Base-by-base conservation (phyloP, 768 basidiomycete genomes). In the Hygrocybe punicea region DNA sequence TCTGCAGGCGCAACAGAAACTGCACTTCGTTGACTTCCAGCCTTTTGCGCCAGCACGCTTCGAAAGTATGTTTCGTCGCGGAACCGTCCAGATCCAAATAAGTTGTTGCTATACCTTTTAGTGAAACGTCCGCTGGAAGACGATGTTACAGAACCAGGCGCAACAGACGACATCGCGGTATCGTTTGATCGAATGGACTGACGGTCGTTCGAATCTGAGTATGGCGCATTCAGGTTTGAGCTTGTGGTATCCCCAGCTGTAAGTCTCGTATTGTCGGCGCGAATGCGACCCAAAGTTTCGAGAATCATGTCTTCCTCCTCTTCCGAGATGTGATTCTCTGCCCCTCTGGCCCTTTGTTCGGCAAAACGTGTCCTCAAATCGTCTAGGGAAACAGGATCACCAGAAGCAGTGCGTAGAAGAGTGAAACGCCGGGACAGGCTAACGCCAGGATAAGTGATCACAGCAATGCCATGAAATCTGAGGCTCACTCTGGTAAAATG, bases 221-320 rank as follows among this genome's bases (percentile, higher is more conserved):
- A 8, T 13, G 45, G 45, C 5, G 21, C 16, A 13, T 49, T 29
- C 17, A 29, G 5, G 47, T 49, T 45, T 17, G 6, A n/a, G 11
- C 37, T 51, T 4, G 19, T 25, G 8, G 6, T 16, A 10, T 25
- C 10, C 13, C 25, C 50, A 29, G 10, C 10, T n/a, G 44, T 39
- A n/a, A 16, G 19, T 29, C n/a, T 14, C 9, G 70, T 60, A 37
- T 67, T 65, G 55, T 70, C 71, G 51, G 73, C 68, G 47, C 78
- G 75, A 51, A 80, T 67, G 35, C 72, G 71, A 52, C 82, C 83
- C 56, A 93, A 75, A 13, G 84, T 85, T 73, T 88, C 85, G 58
- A 93, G 72, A 58, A 93, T 78, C 84, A 93, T 90, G 56, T 87
- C 86, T 73, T 91, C 88, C 68, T 93, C 91, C 65, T 85, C 87